phyloP scores from a whole-genome alignment of 371 early-diverging fungal species.

The Furculomyces boomerangus region DNA sequence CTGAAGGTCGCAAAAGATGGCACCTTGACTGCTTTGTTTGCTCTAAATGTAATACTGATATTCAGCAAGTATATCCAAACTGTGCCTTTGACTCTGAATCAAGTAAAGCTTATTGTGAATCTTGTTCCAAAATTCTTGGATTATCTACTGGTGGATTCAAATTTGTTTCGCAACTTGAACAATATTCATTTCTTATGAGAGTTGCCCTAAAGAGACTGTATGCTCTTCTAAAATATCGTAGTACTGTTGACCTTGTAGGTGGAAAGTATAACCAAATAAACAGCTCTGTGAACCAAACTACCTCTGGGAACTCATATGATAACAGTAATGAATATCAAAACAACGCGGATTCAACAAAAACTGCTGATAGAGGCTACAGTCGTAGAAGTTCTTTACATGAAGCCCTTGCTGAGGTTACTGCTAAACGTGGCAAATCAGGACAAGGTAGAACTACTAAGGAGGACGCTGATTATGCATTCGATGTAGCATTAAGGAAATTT shows the following conservation, averaged over 20 bases:
- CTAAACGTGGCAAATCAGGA: not conserved
- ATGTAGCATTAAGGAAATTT: slow-evolving; percentile 19
- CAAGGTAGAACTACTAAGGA: slow-evolving; percentile 5
- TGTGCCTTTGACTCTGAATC: slow-evolving; percentile 27
- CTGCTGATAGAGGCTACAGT: not conserved
- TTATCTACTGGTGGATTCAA: slow-evolving; percentile 34
- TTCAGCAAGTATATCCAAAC: slow-evolving; percentile 28
- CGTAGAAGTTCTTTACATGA: not conserved
- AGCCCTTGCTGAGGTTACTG: not conserved
- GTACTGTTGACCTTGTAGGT: not conserved
- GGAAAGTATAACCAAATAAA: not conserved
- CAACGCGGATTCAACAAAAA: not conserved
- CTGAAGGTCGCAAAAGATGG: slow-evolving; percentile 34
- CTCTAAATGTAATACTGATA: slow-evolving; percentile 33
- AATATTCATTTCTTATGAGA: slow-evolving; percentile 72
- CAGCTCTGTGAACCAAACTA: not conserved
- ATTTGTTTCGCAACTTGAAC: slow-evolving; percentile 67
- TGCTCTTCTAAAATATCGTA: slow-evolving; percentile 11
- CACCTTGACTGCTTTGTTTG: slow-evolving; percentile 67
- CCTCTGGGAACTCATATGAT: not conserved
- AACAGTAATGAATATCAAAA: not conserved
- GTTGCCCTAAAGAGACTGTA: slow-evolving; percentile 73
- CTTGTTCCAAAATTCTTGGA: slow-evolving; percentile 29
- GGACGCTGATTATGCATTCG: slow-evolving; percentile 18
- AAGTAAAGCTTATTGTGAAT: slow-evolving; percentile 27